Percentiles rank a stretch among this genome's conserved stretches.
Conservation (phyloP, 805 yeast genomes). For the Nakazawaea pomicola region DNA sequence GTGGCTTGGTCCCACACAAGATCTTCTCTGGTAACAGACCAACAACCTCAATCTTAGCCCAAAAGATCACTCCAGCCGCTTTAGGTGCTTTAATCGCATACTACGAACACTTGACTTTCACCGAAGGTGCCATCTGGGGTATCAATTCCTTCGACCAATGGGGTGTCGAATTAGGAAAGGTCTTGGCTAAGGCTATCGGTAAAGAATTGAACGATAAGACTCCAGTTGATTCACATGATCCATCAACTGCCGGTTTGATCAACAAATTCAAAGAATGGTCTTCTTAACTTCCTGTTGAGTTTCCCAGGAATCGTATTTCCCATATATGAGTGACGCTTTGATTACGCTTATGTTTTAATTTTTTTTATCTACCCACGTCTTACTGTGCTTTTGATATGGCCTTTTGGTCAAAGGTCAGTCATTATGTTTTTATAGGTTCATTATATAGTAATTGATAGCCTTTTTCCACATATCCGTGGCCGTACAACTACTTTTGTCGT, state of each 20-base stretch:
- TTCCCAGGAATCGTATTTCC: no score
- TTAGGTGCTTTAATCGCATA: constrained; percentile 95
- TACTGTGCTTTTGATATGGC: no score
- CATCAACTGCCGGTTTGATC: constrained; percentile 87
- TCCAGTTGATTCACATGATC: constrained; percentile 69
- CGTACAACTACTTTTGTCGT: no score
- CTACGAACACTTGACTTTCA: constrained; percentile 95
- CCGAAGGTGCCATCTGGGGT: constrained; percentile 99
- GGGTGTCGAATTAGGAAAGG: constrained; percentile 99
- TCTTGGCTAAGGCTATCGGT: constrained; percentile 92
- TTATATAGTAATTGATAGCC: no score
- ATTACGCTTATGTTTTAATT: not conserved
- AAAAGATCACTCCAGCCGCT: constrained; percentile 93
- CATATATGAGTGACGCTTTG: not conserved
- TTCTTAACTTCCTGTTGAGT: no score
- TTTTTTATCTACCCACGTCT: no score
- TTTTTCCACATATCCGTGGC: no score
- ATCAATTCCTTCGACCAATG: constrained; percentile 99
- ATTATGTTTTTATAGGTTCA: no score
- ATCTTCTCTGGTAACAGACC: constrained; percentile 98
- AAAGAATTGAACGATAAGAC: constrained; percentile 68
- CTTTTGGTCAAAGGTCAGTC: no score
- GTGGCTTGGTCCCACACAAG: constrained; percentile 89
- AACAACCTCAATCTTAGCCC: constrained; percentile 93
- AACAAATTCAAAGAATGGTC: constrained; percentile 93